Conservation (phyloP, 2,329 filamentous ascomycete genomes). For the Aspergillus novoparasiticus region DNA sequence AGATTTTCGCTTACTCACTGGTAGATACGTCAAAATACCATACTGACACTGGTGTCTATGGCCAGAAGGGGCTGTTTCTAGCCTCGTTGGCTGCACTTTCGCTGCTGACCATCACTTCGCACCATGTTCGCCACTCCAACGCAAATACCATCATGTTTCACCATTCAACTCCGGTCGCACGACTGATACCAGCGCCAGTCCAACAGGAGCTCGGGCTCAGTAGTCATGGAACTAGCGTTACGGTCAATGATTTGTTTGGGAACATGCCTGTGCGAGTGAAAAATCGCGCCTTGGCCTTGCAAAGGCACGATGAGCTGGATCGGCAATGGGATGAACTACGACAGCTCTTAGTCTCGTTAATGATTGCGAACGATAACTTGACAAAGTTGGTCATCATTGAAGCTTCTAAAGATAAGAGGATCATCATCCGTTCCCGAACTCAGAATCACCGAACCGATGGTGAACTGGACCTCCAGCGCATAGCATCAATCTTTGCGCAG, state of each 20-base stretch:
- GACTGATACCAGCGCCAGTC: constrained; percentile 63
- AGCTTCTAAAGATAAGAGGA: constrained; percentile 38
- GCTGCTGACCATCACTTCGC: constrained; percentile 74
- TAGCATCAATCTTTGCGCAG: constrained; percentile 64
- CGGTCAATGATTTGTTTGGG: constrained; percentile 81
- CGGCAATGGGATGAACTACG: constrained; percentile 69
- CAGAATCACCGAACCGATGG: neutral
- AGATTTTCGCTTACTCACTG: constrained; percentile 6
- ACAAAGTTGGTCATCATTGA: constrained; percentile 65
- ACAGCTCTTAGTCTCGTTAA: constrained; percentile 60
- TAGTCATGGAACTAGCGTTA: constrained; percentile 72
- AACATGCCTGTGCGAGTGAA: constrained; percentile 89
- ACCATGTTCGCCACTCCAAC: constrained; percentile 52
- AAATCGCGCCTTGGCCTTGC: constrained; percentile 63
- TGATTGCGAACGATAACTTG: constrained; percentile 68
- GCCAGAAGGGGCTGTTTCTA: constrained; percentile 73
- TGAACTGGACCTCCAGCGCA: constrained; percentile 31
- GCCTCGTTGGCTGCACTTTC: constrained; percentile 76
- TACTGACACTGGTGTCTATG: constrained; percentile 55
- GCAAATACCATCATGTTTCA: constrained; percentile 70
- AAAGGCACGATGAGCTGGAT: constrained; percentile 55
- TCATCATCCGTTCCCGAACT: constrained; percentile 32
- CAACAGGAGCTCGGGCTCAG: constrained; percentile 60
- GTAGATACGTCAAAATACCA: constrained; percentile 78
- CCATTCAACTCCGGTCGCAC: constrained; percentile 65